Percentiles rank a stretch among this genome's conserved stretches.
These are phyloP conservation scores for Backusella liffmaniae DNA, from an alignment of 192 early-diverging fungal species.

Conservation along the genomic window DNA sequence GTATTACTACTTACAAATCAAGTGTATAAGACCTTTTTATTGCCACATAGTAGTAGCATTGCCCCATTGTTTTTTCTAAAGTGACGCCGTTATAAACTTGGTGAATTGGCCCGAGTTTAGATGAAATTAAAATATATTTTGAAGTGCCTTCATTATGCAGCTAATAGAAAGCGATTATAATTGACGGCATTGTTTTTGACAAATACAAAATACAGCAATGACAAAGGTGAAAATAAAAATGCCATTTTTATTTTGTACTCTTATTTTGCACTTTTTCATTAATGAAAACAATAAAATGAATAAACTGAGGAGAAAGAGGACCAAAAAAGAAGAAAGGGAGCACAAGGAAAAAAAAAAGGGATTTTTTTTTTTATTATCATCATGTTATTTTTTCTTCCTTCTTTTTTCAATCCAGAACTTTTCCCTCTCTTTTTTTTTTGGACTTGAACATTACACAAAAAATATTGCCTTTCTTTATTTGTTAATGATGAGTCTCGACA, in stretches of 20 bases:
- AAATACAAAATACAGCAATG: neutral
- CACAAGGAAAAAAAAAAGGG: neutral
- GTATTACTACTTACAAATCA: neutral
- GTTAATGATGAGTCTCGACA: slow-evolving; percentile 1
- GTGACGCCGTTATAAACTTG: neutral
- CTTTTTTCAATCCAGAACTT: neutral
- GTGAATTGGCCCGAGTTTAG: neutral
- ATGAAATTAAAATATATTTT: neutral
- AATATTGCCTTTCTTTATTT: neutral
- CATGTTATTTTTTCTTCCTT: neutral
- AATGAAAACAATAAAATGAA: neutral
- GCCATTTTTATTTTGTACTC: neutral
- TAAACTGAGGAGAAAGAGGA: neutral
- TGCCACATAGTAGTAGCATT: neutral
- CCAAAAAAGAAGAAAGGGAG: neutral
- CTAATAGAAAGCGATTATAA: neutral
- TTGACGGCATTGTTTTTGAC: neutral
- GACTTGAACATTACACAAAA: neutral
- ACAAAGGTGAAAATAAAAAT: neutral
- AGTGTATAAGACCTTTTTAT: neutral
- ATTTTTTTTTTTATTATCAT: neutral
- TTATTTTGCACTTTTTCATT: neutral
- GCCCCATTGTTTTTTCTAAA: neutral
- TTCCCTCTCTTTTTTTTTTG: neutral
- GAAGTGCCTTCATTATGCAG: neutral